These are phyloP conservation scores for Ogataea philodendri DNA, from an alignment of 805 yeast genomes.

Conservation along the genomic window DNA sequence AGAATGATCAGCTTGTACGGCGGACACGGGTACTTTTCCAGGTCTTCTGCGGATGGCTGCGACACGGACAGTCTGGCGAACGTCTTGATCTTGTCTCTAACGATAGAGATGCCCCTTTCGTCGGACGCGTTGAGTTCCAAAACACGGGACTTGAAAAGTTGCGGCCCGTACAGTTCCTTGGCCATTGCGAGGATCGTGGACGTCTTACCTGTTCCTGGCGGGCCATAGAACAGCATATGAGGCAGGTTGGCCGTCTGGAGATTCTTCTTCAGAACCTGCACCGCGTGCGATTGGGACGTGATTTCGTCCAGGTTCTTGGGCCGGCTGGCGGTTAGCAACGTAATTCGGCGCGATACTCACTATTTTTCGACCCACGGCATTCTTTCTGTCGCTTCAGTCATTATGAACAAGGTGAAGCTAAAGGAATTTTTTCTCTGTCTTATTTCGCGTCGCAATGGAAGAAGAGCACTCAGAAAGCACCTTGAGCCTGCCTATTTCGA, in stretches of 20 bases:
- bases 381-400: slow-evolving; percentile 34
- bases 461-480: slow-evolving; percentile 20
- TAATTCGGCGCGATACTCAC: slow-evolving; percentile 31
- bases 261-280: slow-evolving; percentile 75
- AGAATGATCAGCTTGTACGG: slow-evolving; percentile 90
- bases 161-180: slow-evolving; percentile 75
- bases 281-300: slow-evolving; percentile 88
- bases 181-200: slow-evolving; percentile 85
- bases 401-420: neutral
- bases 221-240: slow-evolving; percentile 89
- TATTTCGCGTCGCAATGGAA: slow-evolving; percentile 15
- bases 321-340: slow-evolving; percentile 43
- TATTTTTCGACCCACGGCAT: slow-evolving; percentile 95
- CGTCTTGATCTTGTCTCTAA: slow-evolving; percentile 78
- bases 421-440: slow-evolving; percentile 2
- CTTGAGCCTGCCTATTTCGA: slow-evolving; percentile 54
- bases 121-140: slow-evolving; percentile 87
- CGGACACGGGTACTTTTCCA: slow-evolving; percentile 85
- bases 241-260: slow-evolving; percentile 81
- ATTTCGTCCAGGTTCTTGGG: slow-evolving; percentile 86
- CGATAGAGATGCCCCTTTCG: slow-evolving; percentile 86
- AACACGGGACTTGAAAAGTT: slow-evolving; percentile 64
- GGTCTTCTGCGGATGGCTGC: slow-evolving; percentile 68
- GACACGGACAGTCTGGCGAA: slow-evolving; percentile 86
- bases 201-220: slow-evolving; percentile 93